phyloP scores from a whole-genome alignment of 768 basidiomycete species.

The Termitomyces sp. region DNA sequence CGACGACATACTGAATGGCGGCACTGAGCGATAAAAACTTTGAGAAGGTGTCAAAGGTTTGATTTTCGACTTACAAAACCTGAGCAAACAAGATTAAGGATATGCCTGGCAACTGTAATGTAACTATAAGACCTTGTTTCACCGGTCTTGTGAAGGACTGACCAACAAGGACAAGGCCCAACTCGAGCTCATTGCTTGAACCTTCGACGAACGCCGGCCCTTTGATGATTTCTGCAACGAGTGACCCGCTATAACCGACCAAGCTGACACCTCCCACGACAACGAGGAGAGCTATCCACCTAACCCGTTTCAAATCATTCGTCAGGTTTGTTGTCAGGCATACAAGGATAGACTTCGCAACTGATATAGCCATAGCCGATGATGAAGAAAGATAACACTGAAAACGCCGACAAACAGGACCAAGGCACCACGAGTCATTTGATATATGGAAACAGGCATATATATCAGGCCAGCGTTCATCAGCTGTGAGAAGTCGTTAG shows the following conservation, averaged over 20 bases:
- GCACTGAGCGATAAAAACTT: slow-evolving; percentile 43
- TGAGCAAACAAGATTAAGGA: slow-evolving; percentile 92
- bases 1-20: slow-evolving; percentile 88
- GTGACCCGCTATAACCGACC: slow-evolving; percentile 85
- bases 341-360: slow-evolving; percentile 21
- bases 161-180: slow-evolving; percentile 73
- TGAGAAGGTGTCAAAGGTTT: not conserved
- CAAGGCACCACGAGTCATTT: slow-evolving; percentile 91
- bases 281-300: slow-evolving; percentile 85
- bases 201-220: slow-evolving; percentile 28
- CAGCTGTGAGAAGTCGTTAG: slow-evolving; percentile 31
- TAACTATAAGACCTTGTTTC: slow-evolving; percentile 8
- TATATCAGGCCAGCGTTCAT: slow-evolving; percentile 97
- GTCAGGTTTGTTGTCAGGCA: not conserved
- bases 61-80: slow-evolving; percentile 61
- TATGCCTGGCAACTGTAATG: slow-evolving; percentile 48
- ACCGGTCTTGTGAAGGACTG: slow-evolving; percentile 19
- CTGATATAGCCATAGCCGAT: slow-evolving; percentile 86
- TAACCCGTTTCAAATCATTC: slow-evolving; percentile 22
- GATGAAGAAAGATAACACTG: slow-evolving; percentile 84
- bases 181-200: slow-evolving; percentile 45
- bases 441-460: slow-evolving; percentile 95
- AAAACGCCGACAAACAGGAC: slow-evolving; percentile 91
- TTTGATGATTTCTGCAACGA: slow-evolving; percentile 69
- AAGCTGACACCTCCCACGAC: slow-evolving; percentile 82